phyloP scores from a whole-genome alignment of 2,329 filamentous ascomycete species.

The Alternaria longipes region DNA sequence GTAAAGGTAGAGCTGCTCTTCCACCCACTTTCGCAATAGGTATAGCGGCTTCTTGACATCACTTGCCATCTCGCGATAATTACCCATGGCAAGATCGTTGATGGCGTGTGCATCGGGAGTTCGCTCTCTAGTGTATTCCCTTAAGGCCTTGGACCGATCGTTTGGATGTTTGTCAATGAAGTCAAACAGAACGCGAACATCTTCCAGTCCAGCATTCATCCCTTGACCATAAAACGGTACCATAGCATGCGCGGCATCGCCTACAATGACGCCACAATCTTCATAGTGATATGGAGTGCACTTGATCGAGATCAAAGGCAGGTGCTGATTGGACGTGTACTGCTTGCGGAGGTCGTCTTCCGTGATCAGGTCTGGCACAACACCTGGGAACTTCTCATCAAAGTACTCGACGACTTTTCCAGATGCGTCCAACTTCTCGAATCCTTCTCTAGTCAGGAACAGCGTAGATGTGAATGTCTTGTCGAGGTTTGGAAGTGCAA shows the following conservation, averaged over 20 bases:
- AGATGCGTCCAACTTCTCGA: conserved; percentile 71
- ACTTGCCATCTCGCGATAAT: conserved; percentile 93
- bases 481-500: conserved; percentile 89
- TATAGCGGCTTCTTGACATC: conserved; percentile 83
- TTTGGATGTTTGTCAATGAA: conserved; percentile 74
- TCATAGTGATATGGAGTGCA: conserved; percentile 86
- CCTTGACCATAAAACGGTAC: conserved; percentile 98
- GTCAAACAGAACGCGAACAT: conserved; percentile 87
- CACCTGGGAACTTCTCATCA: conserved; percentile 84
- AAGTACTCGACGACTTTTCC: conserved; percentile 76
- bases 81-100: conserved; percentile 88
- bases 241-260: conserved; percentile 96
- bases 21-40: conserved; percentile 81
- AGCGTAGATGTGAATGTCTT: conserved; percentile 95
- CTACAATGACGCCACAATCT: conserved; percentile 81
- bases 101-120: conserved; percentile 85
- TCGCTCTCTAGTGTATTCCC: conserved; percentile 77
- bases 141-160: conserved; percentile 62
- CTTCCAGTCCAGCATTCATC: conserved; percentile 96
- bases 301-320: conserved; percentile 93
- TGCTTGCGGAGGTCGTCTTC: conserved; percentile 74
- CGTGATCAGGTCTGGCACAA: conserved; percentile 73
- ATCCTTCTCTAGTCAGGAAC: conserved; percentile 80
- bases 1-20: conserved; percentile 81
- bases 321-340: conserved; percentile 83